Conservation (phyloP, 257 asterid species). For the Solanum appendiculatum region DNA sequence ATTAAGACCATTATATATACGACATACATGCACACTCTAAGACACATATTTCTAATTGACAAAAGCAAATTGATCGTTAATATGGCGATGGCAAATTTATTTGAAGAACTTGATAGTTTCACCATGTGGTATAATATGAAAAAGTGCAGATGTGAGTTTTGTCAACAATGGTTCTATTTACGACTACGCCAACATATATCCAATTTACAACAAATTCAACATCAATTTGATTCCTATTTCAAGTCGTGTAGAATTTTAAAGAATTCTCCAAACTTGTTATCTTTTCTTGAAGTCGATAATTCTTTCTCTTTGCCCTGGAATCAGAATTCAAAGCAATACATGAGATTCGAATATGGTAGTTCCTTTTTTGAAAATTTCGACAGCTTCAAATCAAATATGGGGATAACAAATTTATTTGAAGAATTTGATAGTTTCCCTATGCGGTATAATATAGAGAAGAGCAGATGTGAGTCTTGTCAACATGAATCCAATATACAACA, state of each 20-base stretch:
- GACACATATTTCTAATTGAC: background rate
- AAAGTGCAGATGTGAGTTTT: background rate
- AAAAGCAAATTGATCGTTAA: no score
- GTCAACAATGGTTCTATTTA: background rate
- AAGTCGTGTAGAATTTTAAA: no score
- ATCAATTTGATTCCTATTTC: no score
- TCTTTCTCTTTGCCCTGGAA: fast-evolving
- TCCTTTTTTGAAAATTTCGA: background rate
- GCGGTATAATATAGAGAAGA: no score
- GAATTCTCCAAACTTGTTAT: no score
- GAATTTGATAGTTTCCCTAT: no score
- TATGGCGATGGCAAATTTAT: background rate
- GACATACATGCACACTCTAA: background rate
- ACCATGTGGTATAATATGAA: background rate
- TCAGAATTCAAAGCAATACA: no score
- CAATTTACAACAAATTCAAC: background rate
- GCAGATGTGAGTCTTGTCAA: no score
- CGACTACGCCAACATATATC: background rate
- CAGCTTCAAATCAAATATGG: background rate
- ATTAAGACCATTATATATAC: background rate
- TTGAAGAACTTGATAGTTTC: background rate
- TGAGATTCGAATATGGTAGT: background rate
- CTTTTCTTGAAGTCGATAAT: no score
- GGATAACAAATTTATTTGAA: no score
- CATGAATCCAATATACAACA: background rate